Percentiles rank a stretch among this genome's conserved stretches.
phyloP scores from a whole-genome alignment of 1,284 basidiomycete species.

The Phaffia rhodozyma region DNA sequence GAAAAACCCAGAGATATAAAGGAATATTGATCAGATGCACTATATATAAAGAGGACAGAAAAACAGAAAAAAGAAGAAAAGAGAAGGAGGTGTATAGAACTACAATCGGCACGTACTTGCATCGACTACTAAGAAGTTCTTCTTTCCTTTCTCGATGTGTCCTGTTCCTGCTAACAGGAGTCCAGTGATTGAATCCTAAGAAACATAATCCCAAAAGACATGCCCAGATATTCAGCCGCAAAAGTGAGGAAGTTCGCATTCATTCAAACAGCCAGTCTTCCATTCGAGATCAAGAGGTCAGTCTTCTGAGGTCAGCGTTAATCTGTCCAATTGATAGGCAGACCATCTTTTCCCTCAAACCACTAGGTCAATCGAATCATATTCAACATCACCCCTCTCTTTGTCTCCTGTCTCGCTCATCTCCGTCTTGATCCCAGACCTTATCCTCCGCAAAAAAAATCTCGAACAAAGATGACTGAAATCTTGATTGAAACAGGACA shows the following conservation, averaged over 20 bases:
- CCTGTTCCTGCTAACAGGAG: conserved; percentile 84
- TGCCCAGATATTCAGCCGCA: not conserved
- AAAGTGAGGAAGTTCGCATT: conserved; percentile 9
- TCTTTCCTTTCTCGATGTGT: conserved; percentile 76
- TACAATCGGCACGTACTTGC: conserved; percentile 48
- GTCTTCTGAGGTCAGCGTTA: not conserved
- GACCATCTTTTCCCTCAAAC: too few relatives aligned
- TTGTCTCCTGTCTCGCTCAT: too few relatives aligned
- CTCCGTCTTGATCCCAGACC: too few relatives aligned
- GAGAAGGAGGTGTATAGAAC: not conserved
- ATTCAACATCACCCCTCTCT: too few relatives aligned
- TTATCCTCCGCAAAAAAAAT: too few relatives aligned
- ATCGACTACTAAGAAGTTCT: conserved; percentile 92
- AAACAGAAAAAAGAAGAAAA: not conserved
- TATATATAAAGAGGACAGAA: not conserved
- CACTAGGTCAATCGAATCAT: not conserved
- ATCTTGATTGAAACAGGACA: not conserved
- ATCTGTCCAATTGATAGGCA: not conserved
- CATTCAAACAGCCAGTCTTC: conserved; percentile 1
- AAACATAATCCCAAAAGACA: not conserved
- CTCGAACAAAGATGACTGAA: too few relatives aligned
- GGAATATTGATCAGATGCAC: not conserved
- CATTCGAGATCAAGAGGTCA: not conserved
- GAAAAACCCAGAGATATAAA: not conserved
- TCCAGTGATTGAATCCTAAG: conserved; percentile 89